Percentiles rank a stretch among this genome's conserved stretches.
Evolutionary conservation across 2,329 filamentous ascomycete species (phyloP).

Genomic region (Aspergillus tanneri): DNA sequence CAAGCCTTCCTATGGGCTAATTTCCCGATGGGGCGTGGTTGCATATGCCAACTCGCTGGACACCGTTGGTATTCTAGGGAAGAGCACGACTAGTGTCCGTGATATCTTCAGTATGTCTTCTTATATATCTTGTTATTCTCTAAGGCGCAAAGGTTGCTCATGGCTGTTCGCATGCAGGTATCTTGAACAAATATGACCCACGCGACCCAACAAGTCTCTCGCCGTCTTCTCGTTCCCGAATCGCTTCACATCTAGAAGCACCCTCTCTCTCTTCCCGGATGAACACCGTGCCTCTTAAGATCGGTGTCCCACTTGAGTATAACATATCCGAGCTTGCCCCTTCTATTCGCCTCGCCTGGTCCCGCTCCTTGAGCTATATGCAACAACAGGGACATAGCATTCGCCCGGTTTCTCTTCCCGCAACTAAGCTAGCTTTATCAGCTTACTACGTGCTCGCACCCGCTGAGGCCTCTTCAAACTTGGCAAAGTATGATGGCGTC

Average conservation of each 20-base stretch:
- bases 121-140: neutral
- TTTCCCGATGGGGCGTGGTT: slow-evolving; percentile 82
- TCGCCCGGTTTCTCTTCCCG: slow-evolving; percentile 74
- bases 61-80: slow-evolving; percentile 76
- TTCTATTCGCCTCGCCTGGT: slow-evolving; percentile 69
- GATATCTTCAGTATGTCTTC: slow-evolving; percentile 49
- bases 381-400: slow-evolving; percentile 67
- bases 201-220: slow-evolving; percentile 74
- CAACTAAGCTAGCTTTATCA: slow-evolving; percentile 79
- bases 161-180: slow-evolving; percentile 40
- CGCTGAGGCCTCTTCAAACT: slow-evolving; percentile 91
- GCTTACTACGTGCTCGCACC: slow-evolving; percentile 96
- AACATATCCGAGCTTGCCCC: slow-evolving; percentile 79
- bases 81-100: slow-evolving; percentile 52
- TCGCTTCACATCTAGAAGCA: slow-evolving; percentile 45
- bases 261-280: slow-evolving; percentile 25
- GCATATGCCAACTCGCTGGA: slow-evolving; percentile 92
- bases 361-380: slow-evolving; percentile 59
- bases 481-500: slow-evolving; percentile 96
- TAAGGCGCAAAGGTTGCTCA: slow-evolving; percentile 14
- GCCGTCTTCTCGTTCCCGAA: slow-evolving; percentile 52
- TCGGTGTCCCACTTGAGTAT: slow-evolving; percentile 71
- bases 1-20: slow-evolving; percentile 86
- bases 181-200: slow-evolving; percentile 61
- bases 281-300: slow-evolving; percentile 41